Percentiles rank a stretch among this genome's conserved stretches.
Conservation (phyloP, 139 green algal species). For the Trebouxia sp. region DNA sequence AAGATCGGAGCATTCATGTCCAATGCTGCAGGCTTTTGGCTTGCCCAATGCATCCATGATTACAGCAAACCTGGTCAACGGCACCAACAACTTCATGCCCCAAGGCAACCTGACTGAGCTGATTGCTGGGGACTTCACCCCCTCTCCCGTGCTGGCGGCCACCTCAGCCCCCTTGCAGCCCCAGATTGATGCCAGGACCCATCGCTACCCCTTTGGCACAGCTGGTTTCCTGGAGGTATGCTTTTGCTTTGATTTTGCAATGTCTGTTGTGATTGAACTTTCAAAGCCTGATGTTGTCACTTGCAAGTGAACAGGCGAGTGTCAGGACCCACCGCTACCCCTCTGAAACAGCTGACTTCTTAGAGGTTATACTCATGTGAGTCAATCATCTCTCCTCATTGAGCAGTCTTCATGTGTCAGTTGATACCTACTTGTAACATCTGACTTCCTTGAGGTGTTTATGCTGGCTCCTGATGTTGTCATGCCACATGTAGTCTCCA, state of each 20-base stretch:
- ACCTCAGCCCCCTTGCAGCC: background rate
- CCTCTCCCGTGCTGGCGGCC: conserved; percentile 17
- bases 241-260: no score
- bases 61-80: conserved; percentile 15
- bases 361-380: no score
- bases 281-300: no score
- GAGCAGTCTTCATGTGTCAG: no score
- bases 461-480: no score
- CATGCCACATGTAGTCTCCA: no score
- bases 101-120: conserved; percentile 22
- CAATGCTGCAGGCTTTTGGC: conserved; percentile 29
- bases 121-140: background rate
- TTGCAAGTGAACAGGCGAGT: no score
- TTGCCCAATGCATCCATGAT: background rate
- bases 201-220: background rate
- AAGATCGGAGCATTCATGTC: background rate
- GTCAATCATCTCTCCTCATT: no score
- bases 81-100: conserved; percentile 30
- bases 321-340: no score
- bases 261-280: background rate
- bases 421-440: no score
- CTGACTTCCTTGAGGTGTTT: no score
- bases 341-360: no score
- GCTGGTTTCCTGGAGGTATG: conserved; percentile 12
- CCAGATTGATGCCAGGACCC: background rate